These are phyloP conservation scores for Senecio squalidus DNA, from an alignment of 140 eudicot genomes.

Conservation along the genomic window DNA sequence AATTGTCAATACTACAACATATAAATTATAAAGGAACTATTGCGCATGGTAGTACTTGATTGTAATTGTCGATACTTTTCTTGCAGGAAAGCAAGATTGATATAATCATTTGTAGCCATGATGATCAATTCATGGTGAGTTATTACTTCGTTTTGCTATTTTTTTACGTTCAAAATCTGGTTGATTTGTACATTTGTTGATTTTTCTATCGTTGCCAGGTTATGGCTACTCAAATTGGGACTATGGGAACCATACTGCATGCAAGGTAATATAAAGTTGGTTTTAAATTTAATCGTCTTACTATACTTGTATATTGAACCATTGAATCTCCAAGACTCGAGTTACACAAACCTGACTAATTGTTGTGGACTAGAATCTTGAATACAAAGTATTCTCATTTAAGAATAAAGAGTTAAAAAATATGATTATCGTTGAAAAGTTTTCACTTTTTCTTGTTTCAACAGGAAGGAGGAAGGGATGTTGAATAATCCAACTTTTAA, in stretches of 20 bases:
- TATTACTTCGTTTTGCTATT: not conserved
- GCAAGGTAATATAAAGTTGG: conserved; percentile 49
- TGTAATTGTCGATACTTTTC: not conserved
- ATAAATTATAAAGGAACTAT: not conserved
- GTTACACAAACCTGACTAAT: too few relatives aligned
- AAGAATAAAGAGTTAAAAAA: not conserved
- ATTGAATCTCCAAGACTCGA: not conserved
- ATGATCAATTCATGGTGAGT: conserved; percentile 81
- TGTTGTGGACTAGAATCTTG: too few relatives aligned
- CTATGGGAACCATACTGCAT: conserved; percentile 86
- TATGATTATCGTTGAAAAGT: not conserved
- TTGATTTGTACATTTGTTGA: conserved; percentile 9
- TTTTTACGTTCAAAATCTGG: not conserved
- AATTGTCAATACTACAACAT: not conserved
- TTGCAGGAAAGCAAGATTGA: conserved; percentile 78
- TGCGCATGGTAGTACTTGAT: not conserved
- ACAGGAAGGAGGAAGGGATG: conserved; percentile 83
- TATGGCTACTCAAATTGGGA: conserved; percentile 90
- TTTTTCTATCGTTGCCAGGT: conserved; percentile 38
- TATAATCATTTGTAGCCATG: conserved; percentile 66
- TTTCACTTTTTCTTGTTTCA: not conserved
- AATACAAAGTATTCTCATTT: not conserved
- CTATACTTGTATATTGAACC: not conserved
- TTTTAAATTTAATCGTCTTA: not conserved
- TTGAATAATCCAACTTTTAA: conserved; percentile 55